Evolutionary conservation across 768 basidiomycete genomes (phyloP), one percentile per base, ranked within the genome.

Genomic region (Russula emetica): DNA sequence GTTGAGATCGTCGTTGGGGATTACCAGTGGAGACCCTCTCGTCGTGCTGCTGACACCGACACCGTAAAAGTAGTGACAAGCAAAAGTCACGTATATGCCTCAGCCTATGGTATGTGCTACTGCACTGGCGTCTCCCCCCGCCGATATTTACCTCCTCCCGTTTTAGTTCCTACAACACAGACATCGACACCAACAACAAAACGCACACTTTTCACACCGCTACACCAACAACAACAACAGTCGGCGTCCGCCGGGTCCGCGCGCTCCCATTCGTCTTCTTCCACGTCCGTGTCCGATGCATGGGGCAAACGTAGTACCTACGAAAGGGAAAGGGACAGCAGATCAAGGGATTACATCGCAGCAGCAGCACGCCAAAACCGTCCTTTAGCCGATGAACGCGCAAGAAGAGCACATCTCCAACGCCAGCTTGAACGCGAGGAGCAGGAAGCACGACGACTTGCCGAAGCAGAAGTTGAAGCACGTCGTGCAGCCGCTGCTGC

Each of bases 1-100:
- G 55, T 65, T 26, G 59, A 65, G 32, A 65, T 65, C 30, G 42
- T 61, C 60, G 42, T 65, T 32, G 60, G 32, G 14, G 64, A 55
- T 40, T 40, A 40, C 10, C 20, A 30, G 53, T 55, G 63, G 53
- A 40, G 53, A 30, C 38, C 63, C n/a, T 44, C 62, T 26, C 57
- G 52, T 26, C 57, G 52, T 10, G 14, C 40, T 10, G 14, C 40
- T 13, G 32, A 36, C 1, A 30, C 52, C 26, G 32, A 36, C 1
- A 30, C 52, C 26, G 26, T 52, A 3, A 58, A 55, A 22, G 14
- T 26, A 20, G 45, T 20, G 5, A 54, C 32, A 24, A 28, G 10
- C 49, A 51, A 58, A 16, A 22, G 22, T 30, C 42, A 63, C 28
- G 13, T 45, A 47, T 36, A 64, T 34, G 26, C 40, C n/a, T n/a